Percentiles rank a stretch among this genome's conserved stretches.
These are phyloP conservation scores for Spiromastix sp. DNA, from an alignment of 2,329 filamentous ascomycete species.

Conservation along the genomic window DNA sequence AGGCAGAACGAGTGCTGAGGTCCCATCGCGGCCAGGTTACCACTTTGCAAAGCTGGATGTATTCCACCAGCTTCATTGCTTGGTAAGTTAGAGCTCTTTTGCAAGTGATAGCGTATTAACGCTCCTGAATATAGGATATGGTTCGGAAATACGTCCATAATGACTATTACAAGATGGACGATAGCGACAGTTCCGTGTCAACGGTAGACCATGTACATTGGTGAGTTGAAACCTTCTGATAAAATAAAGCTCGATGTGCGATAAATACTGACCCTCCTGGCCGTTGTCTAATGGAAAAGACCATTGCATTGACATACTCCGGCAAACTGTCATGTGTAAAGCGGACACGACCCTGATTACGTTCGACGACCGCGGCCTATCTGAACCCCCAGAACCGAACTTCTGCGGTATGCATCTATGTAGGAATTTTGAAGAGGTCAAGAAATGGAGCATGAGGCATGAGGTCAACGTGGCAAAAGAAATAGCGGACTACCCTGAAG, in stretches of 20 bases:
- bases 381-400: conserved; percentile 7
- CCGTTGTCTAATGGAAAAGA: conserved; percentile 4
- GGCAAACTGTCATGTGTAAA: conserved; percentile 9
- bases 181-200: conserved; percentile 2
- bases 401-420: conserved; percentile 10
- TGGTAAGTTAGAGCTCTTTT: conserved; percentile 9
- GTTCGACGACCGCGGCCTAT: conserved; percentile 4
- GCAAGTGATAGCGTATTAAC: neutral
- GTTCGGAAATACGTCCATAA: conserved; percentile 10
- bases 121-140: conserved; percentile 7
- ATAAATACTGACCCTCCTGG: no score
- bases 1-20: conserved; percentile 9
- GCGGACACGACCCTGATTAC: conserved; percentile 12
- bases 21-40: conserved; percentile 8
- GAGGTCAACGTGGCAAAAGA: conserved; percentile 11
- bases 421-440: conserved; percentile 8
- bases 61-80: conserved; percentile 17
- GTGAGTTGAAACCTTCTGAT: conserved; percentile 6
- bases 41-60: conserved; percentile 11
- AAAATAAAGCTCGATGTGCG: no score
- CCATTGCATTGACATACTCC: conserved; percentile 13
- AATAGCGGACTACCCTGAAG: conserved; percentile 3
- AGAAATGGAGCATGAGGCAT: conserved; percentile 8
- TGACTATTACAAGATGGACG: conserved; percentile 9
- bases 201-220: conserved; percentile 11